These are phyloP conservation scores for Rhizopus stolonifer DNA, from an alignment of 371 early-diverging fungal species.

Conservation along the genomic window DNA sequence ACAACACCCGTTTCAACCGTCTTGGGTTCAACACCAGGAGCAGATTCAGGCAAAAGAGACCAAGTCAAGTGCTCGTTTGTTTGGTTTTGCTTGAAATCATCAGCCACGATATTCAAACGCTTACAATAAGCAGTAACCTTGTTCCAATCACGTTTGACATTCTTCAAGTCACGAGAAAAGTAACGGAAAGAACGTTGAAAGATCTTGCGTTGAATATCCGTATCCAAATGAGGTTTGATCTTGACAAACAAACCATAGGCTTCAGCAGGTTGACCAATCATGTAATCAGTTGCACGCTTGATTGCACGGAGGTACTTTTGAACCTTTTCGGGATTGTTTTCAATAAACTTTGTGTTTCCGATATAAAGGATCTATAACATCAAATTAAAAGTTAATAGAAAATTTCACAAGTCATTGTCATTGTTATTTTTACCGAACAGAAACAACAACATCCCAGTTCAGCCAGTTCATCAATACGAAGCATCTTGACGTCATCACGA, in stretches of 20 bases:
- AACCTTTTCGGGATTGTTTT: constrained; percentile 59
- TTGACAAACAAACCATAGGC: constrained; percentile 58
- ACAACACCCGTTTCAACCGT: constrained; percentile 54
- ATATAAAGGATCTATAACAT: constrained; percentile 56
- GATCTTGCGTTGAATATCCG: constrained; percentile 59
- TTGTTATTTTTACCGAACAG: constrained; percentile 51
- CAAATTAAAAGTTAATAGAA: neutral
- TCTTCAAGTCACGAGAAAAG: constrained; percentile 60
- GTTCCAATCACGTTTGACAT: constrained; percentile 68
- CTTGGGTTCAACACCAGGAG: constrained; percentile 36
- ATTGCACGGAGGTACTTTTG: constrained; percentile 56
- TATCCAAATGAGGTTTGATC: constrained; percentile 61
- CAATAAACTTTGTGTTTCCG: constrained; percentile 63
- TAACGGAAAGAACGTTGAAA: constrained; percentile 65
- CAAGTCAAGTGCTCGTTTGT: constrained; percentile 61
- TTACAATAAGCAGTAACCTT: constrained; percentile 69
- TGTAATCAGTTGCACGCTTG: constrained; percentile 52
- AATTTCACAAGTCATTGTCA: neutral
- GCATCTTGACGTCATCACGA: constrained; percentile 59
- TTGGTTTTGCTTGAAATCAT: constrained; percentile 57
- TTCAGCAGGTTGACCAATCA: constrained; percentile 53
- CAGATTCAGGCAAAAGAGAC: constrained; percentile 38
- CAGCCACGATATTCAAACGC: constrained; percentile 57
- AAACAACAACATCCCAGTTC: constrained; percentile 70
- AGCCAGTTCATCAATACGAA: constrained; percentile 68